phyloP scores from a whole-genome alignment of 2,329 filamentous ascomycete genomes.

The Pseudocercospora fuligena region DNA sequence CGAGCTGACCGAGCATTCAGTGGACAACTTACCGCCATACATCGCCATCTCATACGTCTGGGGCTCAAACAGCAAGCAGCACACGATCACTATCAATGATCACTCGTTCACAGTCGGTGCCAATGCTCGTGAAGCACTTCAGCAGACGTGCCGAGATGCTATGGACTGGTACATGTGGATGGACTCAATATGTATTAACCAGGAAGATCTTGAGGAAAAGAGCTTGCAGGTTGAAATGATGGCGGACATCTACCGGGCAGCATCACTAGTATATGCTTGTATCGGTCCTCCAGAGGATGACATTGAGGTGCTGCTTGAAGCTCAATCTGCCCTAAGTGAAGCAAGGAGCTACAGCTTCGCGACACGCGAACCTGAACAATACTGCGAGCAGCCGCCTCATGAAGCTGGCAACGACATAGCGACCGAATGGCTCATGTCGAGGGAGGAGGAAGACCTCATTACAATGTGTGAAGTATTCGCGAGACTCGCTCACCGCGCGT shows the following conservation, averaged over 20 bases:
- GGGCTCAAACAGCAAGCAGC: neutral
- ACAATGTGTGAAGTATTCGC: neutral
- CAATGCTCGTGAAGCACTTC: conserved; percentile 4
- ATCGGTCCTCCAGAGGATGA: neutral
- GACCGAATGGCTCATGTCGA: neutral
- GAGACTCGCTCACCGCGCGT: neutral
- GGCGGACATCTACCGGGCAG: conserved; percentile 16
- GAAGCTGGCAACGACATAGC: neutral
- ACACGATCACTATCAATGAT: neutral
- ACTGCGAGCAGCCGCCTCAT: neutral
- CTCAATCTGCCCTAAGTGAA: neutral
- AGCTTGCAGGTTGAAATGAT: conserved; percentile 20
- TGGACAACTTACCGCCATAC: neutral
- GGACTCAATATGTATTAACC: conserved; percentile 23
- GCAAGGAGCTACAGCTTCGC: neutral
- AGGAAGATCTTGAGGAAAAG: conserved; percentile 16
- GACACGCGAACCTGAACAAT: neutral
- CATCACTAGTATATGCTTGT: conserved; percentile 12
- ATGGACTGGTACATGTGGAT: conserved; percentile 16
- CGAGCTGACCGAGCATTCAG: neutral
- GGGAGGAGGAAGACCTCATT: neutral
- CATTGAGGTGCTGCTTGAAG: neutral
- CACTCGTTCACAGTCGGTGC: neutral
- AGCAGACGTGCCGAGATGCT: neutral
- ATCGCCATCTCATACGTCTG: conserved; percentile 2